Evolutionary conservation across 228 moss, liverwort and hornwort species (phyloP), one percentile per base, ranked within the genome.

Genomic region (Sphagnum magellanicum): DNA sequence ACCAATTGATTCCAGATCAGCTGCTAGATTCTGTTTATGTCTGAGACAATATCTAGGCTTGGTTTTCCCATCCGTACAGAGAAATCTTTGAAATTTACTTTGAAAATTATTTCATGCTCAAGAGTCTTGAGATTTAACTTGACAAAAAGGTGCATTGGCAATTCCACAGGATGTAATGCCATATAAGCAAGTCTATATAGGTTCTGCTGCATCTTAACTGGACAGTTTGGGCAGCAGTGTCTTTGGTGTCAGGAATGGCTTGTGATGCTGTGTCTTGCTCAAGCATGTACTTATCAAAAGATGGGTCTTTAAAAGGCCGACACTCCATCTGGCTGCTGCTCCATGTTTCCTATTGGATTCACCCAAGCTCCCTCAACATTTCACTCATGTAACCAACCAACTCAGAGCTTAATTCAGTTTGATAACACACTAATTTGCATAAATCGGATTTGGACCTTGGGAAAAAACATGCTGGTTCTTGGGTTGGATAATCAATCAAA

Each of bases 311-410:
- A 53, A 84, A 91, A 48, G 97, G 91, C 47, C 91, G 76, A 74
- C 91, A 93, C 74, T 97, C 97, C 93, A 93, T 97, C 68, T 82
- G 81, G 67, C 91, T 91, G 71, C 93, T 93, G 58, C 87, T 93
- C 97, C 93, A 97, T 8, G 87, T 90, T 84, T 97, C 97, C 93
- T 97, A 62, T 12, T 12, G 50, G 32, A 59, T 14, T 52, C 55
- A 52, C 15, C 49, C 15, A 12, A 15, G 14, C 3, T 6, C 10
- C 52, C 51, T 15, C 11, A 11, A 15, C 59, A 15, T 11, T 11
- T 15, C 59, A 59, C 15, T 59, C 59, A 15, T 59, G 11, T 59
- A 59, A 51, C 16, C 47, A 12, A 14, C 53, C 52, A 51, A 16
- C 15, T 15, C n/a, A 47, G 13, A 10, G 5, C 16, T 47, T 15